Evolutionary conservation across 208 protist species (phyloP), one percentile per base, ranked within the genome.

Genomic region (Eutreptiella sp.): DNA sequence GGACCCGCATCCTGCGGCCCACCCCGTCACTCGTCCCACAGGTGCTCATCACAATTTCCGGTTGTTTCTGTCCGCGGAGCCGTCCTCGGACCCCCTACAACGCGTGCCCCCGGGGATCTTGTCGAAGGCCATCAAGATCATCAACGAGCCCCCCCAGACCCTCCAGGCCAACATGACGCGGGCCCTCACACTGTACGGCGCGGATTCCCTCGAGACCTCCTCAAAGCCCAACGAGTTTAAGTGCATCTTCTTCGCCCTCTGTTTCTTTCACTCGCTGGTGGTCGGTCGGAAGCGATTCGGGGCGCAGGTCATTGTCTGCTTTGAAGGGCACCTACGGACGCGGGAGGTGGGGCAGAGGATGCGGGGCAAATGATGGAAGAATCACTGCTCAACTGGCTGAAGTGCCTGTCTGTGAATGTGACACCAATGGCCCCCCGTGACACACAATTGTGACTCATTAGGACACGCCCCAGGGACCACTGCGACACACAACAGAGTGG

Each of bases 121-220:
- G 29, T 66, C 89, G 55, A 61, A 32, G 38, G 84, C 62, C 29
- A 84, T 91, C 53, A 91, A 91, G 66, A 57, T 89, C 23, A 91
- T 84, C 0, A 90, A 90, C 68, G 86, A 92, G 71, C 84, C 86
- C 36, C 84, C 86, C 16, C 23, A 57, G 46, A 80, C 82, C 48
- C 62, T 90, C 1, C 57, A 75, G 47, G 74, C 80, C 14, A 91
- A 90, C 53, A 61, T 91, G 62, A 43, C 65, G 16, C 66, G 81
- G 57, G 81, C 86, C 21, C 63, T 82, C 19, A 41, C 47, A n/a
- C 53, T 55, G 47, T 92, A 92, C 53, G 46, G 58, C 26, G 43
- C 70, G 36, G 78, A 89, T 16, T 62, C 66, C 4, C 75, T 91
- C 43, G 85, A 90, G 43, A 54, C 29, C 32, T 68, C 48, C 2